These are phyloP conservation scores for Roridomyces roridus DNA, from an alignment of 768 basidiomycete species.

Conservation along the genomic window DNA sequence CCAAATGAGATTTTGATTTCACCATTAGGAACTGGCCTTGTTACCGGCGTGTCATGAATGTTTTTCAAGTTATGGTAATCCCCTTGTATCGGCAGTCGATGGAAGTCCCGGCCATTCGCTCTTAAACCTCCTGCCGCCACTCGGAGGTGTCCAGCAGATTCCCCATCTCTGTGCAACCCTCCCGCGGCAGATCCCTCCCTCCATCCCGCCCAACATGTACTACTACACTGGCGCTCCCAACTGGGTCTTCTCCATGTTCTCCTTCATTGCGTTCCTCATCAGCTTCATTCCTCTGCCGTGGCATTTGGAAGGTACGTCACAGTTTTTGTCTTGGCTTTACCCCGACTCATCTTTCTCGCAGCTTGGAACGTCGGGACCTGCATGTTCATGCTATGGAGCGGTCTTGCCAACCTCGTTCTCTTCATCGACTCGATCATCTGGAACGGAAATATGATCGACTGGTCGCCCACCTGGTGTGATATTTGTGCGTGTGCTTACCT, in stretches of 20 bases:
- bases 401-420: slow-evolving; percentile 58
- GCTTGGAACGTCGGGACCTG: slow-evolving; percentile 72
- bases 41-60: no score
- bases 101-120: slow-evolving; percentile 40
- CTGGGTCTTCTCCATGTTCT: slow-evolving; percentile 51
- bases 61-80: no score
- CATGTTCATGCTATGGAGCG: slow-evolving; percentile 74
- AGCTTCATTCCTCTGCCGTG: slow-evolving; percentile 67
- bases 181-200: slow-evolving; percentile 29
- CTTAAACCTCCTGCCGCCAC: slow-evolving; percentile 40
- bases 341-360: slow-evolving; percentile 14
- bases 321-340: slow-evolving; percentile 14
- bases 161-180: slow-evolving; percentile 36
- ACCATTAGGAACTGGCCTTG: no score
- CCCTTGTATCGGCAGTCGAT: slow-evolving; percentile 18
- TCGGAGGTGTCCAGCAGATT: slow-evolving; percentile 35
- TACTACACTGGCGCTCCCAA: slow-evolving; percentile 39
- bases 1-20: no score
- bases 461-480: slow-evolving; percentile 71
- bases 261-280: slow-evolving; percentile 65
- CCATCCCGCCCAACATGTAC: slow-evolving; percentile 22
- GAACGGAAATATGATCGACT: slow-evolving; percentile 61
- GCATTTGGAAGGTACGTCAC: slow-evolving; percentile 63
- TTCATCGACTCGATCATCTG: slow-evolving; percentile 77
- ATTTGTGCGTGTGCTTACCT: slow-evolving; percentile 43